Evolutionary conservation across 345 rosid genomes (phyloP), one percentile per base, ranked within the genome.

Genomic region (Acer yangbiense): DNA sequence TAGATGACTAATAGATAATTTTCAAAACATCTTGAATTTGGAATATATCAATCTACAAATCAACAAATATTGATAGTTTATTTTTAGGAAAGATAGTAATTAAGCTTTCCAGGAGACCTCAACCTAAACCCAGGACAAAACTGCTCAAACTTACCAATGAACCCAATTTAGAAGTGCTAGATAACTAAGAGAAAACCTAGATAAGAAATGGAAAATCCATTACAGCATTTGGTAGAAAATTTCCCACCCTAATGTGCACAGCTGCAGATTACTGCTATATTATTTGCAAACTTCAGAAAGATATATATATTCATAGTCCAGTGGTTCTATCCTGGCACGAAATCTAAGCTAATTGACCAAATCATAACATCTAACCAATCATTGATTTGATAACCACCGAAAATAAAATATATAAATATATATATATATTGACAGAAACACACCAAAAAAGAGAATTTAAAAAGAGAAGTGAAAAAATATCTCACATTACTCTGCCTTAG

Each of bases 401-500:
- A 41, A 52, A 18, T 8, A 2, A n/a, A 58, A 58, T 29, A 29
- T 2, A 29, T 29, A 29, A 0, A 29, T 29, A 29, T 29, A 29
- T 29, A 29, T 60, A 60, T 4, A 4, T 60, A 60, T 9, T 60
- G 64, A 60, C 64, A 60, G 27, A 60, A 60, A 60, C 21, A 20
- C 21, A 18, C 7, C 39, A 4, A 20, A n/a, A 21, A 7, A 58
- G 1, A 18, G n/a, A 20, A n/a, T 0, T 54, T 14, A 54, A 54
- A 55, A 74, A 21, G 68, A 70, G 68, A 58, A 79, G 81, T 32
- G 41, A 58, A 73, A 77, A 76, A 66, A 77, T 71, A 73, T 74
- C 93, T 84, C 82, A 89, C 95, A 52, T 83, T 84, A 69, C 57
- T 85, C 77, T 83, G 82, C 69, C 79, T 77, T 48, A 83, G 62